These are phyloP conservation scores for Pseudogymnoascus sp. DNA, from an alignment of 2,329 filamentous ascomycete genomes.

Conservation along the genomic window DNA sequence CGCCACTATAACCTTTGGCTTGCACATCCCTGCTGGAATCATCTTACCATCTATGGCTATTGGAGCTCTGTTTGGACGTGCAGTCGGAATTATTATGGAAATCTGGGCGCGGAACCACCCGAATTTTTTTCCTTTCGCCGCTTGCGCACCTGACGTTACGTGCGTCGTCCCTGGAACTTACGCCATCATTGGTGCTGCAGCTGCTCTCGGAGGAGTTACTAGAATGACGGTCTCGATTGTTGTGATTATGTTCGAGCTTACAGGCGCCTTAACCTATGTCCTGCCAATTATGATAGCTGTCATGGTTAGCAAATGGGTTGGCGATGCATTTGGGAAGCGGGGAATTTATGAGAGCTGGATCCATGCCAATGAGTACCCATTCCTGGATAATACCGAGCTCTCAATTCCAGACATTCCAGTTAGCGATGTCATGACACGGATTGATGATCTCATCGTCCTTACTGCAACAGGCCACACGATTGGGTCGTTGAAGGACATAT, in stretches of 20 bases:
- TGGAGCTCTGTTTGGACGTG: conserved; percentile 80
- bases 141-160: conserved; percentile 74
- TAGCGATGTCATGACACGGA: conserved; percentile 82
- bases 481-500: conserved; percentile 58
- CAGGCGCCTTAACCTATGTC: conserved; percentile 89
- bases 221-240: conserved; percentile 97
- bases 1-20: conserved; percentile 79
- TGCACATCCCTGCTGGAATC: conserved; percentile 91
- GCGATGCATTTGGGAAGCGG: conserved; percentile 82
- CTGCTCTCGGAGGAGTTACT: conserved; percentile 86
- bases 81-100: conserved; percentile 80
- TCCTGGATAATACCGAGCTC: conserved; percentile 77
- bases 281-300: conserved; percentile 98
- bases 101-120: conserved; percentile 77
- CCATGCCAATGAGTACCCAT: conserved; percentile 88
- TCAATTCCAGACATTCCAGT: conserved; percentile 75
- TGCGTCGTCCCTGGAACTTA: conserved; percentile 95
- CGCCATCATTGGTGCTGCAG: conserved; percentile 89
- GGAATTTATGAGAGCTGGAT: conserved; percentile 99
- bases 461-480: conserved; percentile 85
- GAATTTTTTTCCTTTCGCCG: conserved; percentile 64
- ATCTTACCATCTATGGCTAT: conserved; percentile 95
- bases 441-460: conserved; percentile 83
- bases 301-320: conserved; percentile 97
- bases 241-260: conserved; percentile 98